A percentile compares a stretch with the other conserved stretches of the same genome.
phyloP scores from a whole-genome alignment of 1,139 yeast species.

The Yamadazyma atmosphaerica region DNA sequence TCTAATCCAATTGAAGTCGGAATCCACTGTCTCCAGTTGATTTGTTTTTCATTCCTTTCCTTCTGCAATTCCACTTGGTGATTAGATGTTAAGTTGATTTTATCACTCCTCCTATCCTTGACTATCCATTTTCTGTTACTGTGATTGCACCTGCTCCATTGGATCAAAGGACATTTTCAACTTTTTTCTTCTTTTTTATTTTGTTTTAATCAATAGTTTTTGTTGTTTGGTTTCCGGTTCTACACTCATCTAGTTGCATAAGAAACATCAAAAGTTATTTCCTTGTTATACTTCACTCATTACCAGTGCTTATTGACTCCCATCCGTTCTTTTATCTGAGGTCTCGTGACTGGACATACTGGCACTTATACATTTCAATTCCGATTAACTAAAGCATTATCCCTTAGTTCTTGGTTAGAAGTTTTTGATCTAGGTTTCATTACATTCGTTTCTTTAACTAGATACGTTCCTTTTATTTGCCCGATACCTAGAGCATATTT shows the following conservation, averaged over 20 bases:
- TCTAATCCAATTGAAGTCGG: background rate
- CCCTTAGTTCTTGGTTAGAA: too few relatives aligned
- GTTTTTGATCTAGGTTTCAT: background rate
- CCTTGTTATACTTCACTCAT: background rate
- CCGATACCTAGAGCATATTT: background rate
- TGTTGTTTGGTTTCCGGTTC: background rate
- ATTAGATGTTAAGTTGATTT: background rate
- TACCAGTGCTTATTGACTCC: background rate
- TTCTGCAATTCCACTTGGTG: background rate
- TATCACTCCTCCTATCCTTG: background rate
- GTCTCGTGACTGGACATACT: too few relatives aligned
- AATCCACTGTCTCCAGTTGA: too few relatives aligned
- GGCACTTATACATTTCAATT: too few relatives aligned
- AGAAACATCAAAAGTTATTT: background rate
- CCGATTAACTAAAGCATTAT: too few relatives aligned
- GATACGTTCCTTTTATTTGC: constrained; percentile 1
- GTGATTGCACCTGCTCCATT: background rate
- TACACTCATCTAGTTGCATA: background rate
- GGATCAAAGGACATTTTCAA: background rate
- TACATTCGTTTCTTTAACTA: constrained; percentile 3
- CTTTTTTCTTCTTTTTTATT: too few relatives aligned
- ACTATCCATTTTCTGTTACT: background rate
- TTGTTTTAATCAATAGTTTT: background rate
- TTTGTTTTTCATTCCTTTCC: background rate
- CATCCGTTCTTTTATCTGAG: background rate